phyloP scores from a whole-genome alignment of 208 protist species.

The Crithidia bombi region DNA sequence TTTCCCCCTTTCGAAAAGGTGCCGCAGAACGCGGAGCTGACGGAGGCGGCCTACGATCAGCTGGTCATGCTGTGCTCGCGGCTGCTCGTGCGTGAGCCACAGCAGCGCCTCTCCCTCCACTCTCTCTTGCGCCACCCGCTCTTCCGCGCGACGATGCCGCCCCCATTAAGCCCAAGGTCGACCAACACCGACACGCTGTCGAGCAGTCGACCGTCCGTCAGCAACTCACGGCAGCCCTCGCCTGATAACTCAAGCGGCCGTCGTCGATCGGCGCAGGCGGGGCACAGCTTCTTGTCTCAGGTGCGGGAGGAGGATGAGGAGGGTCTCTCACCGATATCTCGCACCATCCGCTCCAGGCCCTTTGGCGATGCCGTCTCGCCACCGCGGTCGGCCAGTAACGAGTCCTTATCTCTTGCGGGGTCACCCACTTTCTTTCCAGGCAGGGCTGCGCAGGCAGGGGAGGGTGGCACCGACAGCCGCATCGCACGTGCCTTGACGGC shows the following conservation, averaged over 20 bases:
- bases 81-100: conserved; percentile 51
- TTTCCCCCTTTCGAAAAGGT: conserved; percentile 35
- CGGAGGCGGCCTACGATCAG: conserved; percentile 38
- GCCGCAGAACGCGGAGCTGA: conserved; percentile 29
- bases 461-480: background rate
- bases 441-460: background rate
- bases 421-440: background rate
- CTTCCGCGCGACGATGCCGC: conserved; percentile 7
- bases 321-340: background rate
- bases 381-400: background rate
- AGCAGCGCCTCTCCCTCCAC: conserved; percentile 19
- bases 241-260: background rate
- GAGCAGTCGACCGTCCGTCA: background rate
- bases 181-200: background rate
- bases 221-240: background rate
- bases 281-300: background rate
- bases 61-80: conserved; percentile 46
- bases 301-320: background rate
- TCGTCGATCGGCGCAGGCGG: background rate
- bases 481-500: background rate
- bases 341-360: background rate
- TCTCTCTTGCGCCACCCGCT: conserved; percentile 23
- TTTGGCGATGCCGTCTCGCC: background rate
- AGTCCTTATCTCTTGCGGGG: background rate
- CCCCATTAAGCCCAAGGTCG: background rate